phyloP scores from a whole-genome alignment of 1,139 yeast species.

The Saccharomyces hybrid region DNA sequence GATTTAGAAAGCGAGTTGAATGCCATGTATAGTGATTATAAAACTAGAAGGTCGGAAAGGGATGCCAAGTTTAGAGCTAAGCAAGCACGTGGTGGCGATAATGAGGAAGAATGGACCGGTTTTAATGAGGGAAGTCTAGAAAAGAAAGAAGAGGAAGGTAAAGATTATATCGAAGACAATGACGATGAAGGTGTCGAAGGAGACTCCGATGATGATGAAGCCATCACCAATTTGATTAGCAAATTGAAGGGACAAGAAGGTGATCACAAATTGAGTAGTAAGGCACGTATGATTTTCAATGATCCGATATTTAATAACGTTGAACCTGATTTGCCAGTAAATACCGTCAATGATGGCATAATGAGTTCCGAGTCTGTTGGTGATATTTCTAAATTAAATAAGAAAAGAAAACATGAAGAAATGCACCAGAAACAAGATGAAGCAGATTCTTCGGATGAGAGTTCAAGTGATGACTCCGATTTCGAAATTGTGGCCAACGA shows the following conservation, averaged over 20 bases:
- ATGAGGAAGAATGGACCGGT: slow-evolving; percentile 86
- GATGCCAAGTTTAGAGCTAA: slow-evolving; percentile 78
- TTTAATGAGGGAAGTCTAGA: slow-evolving; percentile 43
- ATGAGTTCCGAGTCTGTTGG: slow-evolving; percentile 20
- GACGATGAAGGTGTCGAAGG: slow-evolving; percentile 36
- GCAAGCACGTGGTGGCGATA: slow-evolving; percentile 70
- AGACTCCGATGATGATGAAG: slow-evolving; percentile 68
- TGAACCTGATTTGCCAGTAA: slow-evolving; percentile 36
- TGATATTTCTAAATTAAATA: slow-evolving; percentile 13
- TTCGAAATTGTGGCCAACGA: slow-evolving; percentile 50
- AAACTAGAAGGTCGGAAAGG: slow-evolving; percentile 67
- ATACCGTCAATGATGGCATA: slow-evolving; percentile 6
- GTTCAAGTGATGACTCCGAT: slow-evolving; percentile 34
- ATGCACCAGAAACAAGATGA: slow-evolving; percentile 7
- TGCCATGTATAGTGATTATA: slow-evolving; percentile 69
- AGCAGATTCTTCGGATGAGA: slow-evolving; percentile 22
- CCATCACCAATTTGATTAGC: slow-evolving; percentile 56
- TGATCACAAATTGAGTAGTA: slow-evolving; percentile 51
- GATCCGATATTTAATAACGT: slow-evolving; percentile 69
- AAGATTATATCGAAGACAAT: slow-evolving; percentile 31
- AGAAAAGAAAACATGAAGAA: slow-evolving; percentile 12
- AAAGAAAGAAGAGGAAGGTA: slow-evolving; percentile 38
- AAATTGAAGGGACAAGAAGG: slow-evolving; percentile 42
- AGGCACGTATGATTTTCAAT: slow-evolving; percentile 71
- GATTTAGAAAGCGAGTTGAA: slow-evolving; percentile 75